phyloP scores from a whole-genome alignment of 176 grass and related monocot species.

The Canna indica region DNA sequence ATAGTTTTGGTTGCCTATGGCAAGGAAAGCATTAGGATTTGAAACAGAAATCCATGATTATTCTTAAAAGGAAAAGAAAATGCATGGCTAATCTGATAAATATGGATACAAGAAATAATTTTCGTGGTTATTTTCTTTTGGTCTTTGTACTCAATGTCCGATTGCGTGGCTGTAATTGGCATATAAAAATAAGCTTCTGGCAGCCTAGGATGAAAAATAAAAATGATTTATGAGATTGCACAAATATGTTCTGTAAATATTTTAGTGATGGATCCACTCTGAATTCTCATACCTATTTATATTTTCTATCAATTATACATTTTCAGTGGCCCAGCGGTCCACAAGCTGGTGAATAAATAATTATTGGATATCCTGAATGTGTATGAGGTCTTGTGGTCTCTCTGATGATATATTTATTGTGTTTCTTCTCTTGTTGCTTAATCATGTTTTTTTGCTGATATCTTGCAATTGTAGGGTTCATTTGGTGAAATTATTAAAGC shows the following conservation, averaged over 20 bases:
- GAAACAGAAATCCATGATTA: background rate
- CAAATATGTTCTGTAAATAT: background rate
- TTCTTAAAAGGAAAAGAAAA: background rate
- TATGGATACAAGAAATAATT: background rate
- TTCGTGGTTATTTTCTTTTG: background rate
- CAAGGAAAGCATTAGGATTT: background rate
- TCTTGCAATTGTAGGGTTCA: conserved; percentile 57
- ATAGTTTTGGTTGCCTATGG: background rate
- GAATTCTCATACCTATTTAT: background rate
- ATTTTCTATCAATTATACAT: background rate
- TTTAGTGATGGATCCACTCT: background rate
- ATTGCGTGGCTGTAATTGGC: too few species aligned
- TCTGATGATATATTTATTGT: background rate
- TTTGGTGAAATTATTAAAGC: conserved; percentile 99
- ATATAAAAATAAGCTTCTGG: too few species aligned
- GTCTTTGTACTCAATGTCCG: too few species aligned
- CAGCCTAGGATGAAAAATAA: background rate
- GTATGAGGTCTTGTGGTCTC: background rate
- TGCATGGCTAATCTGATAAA: background rate
- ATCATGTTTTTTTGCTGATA: conserved; percentile 14
- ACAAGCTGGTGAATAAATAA: too few species aligned
- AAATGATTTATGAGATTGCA: background rate
- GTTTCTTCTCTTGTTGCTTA: conserved; percentile 11
- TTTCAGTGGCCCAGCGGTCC: background rate
- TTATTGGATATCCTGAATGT: background rate